These are phyloP conservation scores for Citrus maxima DNA, from an alignment of 345 rosid species.

Conservation along the genomic window DNA sequence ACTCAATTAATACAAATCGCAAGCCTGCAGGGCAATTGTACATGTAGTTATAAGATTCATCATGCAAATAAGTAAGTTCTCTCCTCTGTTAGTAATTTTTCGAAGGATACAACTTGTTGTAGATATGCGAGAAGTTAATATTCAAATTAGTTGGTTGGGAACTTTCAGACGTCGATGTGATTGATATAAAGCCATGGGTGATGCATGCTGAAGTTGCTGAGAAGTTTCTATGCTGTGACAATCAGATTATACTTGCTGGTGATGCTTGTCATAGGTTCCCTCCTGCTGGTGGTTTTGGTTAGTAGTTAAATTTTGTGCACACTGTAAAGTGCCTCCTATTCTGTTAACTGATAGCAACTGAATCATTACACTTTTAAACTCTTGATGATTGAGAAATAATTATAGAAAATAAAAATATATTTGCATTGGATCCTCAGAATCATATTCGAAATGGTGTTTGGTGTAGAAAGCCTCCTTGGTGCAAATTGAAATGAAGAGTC, in stretches of 20 bases:
- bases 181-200: conserved; percentile 92
- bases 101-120: conserved; percentile 43
- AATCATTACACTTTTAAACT: not conserved
- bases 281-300: conserved; percentile 99
- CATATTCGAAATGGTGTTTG: not conserved
- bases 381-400: not conserved
- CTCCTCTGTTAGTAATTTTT: conserved; percentile 17
- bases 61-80: not conserved
- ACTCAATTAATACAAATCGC: not conserved
- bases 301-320: conserved; percentile 21
- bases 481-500: not conserved
- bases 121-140: conserved; percentile 84
- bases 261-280: conserved; percentile 98
- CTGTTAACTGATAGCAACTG: not conserved
- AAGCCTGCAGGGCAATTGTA: not conserved
- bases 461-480: not conserved
- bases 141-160: conserved; percentile 78
- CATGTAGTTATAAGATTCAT: conserved; percentile 1
- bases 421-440: not conserved
- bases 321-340: not conserved
- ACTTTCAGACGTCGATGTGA: conserved; percentile 71
- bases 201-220: conserved; percentile 99
- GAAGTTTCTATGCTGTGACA: conserved; percentile 53
- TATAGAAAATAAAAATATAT: not conserved
- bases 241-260: conserved; percentile 74